Evolutionary conservation across 2,329 filamentous ascomycete species (phyloP).

Genomic region (Penicillium sp.): DNA sequence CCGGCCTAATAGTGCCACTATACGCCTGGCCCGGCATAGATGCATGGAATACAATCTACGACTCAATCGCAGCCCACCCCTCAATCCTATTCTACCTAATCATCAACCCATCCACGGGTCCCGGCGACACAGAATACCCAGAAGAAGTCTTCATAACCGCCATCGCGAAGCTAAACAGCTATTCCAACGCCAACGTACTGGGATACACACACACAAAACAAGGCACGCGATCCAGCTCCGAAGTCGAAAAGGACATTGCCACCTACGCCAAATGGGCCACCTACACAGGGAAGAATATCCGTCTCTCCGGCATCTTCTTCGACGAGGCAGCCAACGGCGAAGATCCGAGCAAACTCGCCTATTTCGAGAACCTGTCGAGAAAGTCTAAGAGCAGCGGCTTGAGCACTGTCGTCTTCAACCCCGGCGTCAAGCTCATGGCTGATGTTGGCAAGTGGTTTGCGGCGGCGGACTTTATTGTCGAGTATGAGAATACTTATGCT

Average conservation of each 20-base stretch:
- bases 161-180: conserved; percentile 39
- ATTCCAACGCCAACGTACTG: conserved; percentile 41
- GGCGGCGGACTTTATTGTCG: conserved; percentile 21
- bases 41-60: conserved; percentile 27
- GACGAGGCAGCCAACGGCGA: conserved; percentile 36
- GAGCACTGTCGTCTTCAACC: conserved; percentile 18
- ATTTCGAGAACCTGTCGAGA: conserved; percentile 20
- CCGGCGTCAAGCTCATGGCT: conserved; percentile 12
- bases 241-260: conserved; percentile 38
- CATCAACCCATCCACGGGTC: conserved; percentile 35
- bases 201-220: conserved; percentile 46
- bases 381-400: conserved; percentile 17
- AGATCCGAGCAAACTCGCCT: conserved; percentile 18
- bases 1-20: conserved; percentile 25
- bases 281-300: conserved; percentile 24
- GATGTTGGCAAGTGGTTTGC: conserved; percentile 16
- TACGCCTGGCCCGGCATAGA: conserved; percentile 27
- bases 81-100: conserved; percentile 31
- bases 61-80: conserved; percentile 23
- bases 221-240: conserved; percentile 29
- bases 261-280: conserved; percentile 41
- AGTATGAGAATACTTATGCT: conserved; percentile 21
- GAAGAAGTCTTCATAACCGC: conserved; percentile 37
- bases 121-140: conserved; percentile 34
- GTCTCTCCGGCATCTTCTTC: conserved; percentile 43